These are phyloP conservation scores for Colletotrichum cereale DNA, from an alignment of 2,329 filamentous ascomycete species.

Conservation along the genomic window DNA sequence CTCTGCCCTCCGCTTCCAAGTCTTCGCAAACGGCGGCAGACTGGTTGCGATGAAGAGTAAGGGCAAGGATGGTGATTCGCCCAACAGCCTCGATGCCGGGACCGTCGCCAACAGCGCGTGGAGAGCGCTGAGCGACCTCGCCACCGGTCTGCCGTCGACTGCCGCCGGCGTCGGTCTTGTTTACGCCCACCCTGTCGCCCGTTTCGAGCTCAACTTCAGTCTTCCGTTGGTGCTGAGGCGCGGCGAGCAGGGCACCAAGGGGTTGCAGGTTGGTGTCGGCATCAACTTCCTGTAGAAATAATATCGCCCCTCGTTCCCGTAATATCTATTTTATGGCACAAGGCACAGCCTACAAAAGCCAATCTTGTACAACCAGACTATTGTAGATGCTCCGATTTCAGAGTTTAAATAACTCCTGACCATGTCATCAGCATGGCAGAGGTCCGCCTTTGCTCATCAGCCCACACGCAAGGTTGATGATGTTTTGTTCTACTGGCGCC, in stretches of 20 bases:
- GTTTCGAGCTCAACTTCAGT: slow-evolving; percentile 97
- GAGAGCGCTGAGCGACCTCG: slow-evolving; percentile 76
- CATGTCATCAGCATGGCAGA: background rate
- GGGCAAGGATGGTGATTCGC: slow-evolving; percentile 59
- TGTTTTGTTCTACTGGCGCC: too few relatives aligned
- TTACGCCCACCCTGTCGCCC: slow-evolving; percentile 92
- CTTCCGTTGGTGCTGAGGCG: slow-evolving; percentile 84
- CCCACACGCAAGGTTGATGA: too few relatives aligned
- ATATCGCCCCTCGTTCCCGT: background rate
- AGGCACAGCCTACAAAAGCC: slow-evolving; percentile 1
- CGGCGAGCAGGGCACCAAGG: slow-evolving; percentile 91
- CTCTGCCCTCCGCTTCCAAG: slow-evolving; percentile 86
- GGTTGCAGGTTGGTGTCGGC: slow-evolving; percentile 93
- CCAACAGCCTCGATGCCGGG: slow-evolving; percentile 51
- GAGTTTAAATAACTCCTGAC: background rate
- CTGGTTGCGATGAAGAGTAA: slow-evolving; percentile 80
- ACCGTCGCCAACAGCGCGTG: slow-evolving; percentile 67
- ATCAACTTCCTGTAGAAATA: slow-evolving; percentile 86
- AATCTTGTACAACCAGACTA: slow-evolving; percentile 15
- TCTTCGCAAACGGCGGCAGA: slow-evolving; percentile 92
- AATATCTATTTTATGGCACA: background rate
- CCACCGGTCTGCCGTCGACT: slow-evolving; percentile 82
- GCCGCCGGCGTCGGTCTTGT: slow-evolving; percentile 91
- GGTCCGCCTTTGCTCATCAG: too few relatives aligned
- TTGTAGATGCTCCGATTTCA: background rate